phyloP scores from a whole-genome alignment of 2,329 filamentous ascomycete species.

The Aureobasidium sp. region DNA sequence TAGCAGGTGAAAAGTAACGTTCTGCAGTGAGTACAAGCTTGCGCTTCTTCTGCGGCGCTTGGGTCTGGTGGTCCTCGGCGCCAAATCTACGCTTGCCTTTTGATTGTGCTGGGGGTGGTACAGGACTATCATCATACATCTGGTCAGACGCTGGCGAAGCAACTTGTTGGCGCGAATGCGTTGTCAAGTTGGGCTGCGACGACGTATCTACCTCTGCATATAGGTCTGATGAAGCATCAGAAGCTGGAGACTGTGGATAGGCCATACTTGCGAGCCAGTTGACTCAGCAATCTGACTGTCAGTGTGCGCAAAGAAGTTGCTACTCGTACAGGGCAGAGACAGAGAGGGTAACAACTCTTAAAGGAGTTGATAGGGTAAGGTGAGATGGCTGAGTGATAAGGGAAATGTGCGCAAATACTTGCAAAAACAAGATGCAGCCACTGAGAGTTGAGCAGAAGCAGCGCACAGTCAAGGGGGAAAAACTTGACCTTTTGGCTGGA shows the following conservation, averaged over 20 bases:
- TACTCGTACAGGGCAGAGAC: not conserved
- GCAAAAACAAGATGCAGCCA: slow-evolving; percentile 3
- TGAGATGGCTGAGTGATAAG: not conserved
- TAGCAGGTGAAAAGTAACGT: slow-evolving; percentile 7
- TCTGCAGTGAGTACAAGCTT: slow-evolving; percentile 8
- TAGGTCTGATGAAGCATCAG: slow-evolving; percentile 14
- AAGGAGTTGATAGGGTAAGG: not conserved
- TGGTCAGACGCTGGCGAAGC: not conserved
- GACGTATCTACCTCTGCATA: slow-evolving; percentile 15
- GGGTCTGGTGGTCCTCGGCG: not conserved
- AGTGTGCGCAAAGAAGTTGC: not conserved
- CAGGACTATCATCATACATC: slow-evolving; percentile 2
- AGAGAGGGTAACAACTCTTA: slow-evolving; percentile 6
- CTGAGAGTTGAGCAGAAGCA: slow-evolving; percentile 8
- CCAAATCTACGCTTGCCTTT: slow-evolving; percentile 16
- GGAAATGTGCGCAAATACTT: not conserved
- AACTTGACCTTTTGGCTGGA: slow-evolving; percentile 6
- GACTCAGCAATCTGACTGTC: not conserved
- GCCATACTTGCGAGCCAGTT: not conserved
- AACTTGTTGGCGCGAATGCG: not conserved
- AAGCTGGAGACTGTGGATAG: not conserved
- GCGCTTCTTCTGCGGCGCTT: not conserved
- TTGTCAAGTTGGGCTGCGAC: not conserved
- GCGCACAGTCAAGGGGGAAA: not conserved
- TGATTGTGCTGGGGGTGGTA: not conserved